Evolutionary conservation across 108 stramenopile species (phyloP).

Genomic region (Cyclotella atomus): DNA sequence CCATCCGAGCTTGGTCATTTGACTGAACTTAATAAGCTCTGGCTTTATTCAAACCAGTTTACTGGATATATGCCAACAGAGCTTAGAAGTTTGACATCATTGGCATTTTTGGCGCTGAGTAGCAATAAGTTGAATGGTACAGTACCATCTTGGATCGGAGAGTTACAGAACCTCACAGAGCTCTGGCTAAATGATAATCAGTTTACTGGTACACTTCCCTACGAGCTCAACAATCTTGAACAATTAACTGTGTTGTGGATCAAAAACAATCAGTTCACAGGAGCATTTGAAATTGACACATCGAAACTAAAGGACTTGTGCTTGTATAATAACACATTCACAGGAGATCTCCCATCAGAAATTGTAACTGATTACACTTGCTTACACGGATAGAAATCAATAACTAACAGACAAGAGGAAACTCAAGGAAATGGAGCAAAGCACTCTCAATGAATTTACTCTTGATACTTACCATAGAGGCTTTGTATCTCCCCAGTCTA

Average conservation of each 20-base stretch:
- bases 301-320: background rate
- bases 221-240: background rate
- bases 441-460: too few relatives aligned
- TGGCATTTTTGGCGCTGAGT: background rate
- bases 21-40: background rate
- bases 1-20: constrained; percentile 1
- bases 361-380: background rate
- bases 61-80: background rate
- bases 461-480: too few relatives aligned
- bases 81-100: background rate
- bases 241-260: background rate
- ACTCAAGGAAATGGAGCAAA: too few relatives aligned
- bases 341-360: background rate
- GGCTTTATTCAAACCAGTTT: background rate
- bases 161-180: background rate
- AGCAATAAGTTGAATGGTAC: background rate
- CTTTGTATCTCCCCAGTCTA: too few relatives aligned
- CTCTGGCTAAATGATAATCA: background rate
- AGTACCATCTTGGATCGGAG: background rate
- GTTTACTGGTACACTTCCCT: background rate
- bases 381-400: too few relatives aligned
- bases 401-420: too few relatives aligned
- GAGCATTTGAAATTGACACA: background rate
- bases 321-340: background rate
- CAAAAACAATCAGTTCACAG: background rate